Percentiles rank a stretch among this genome's conserved stretches.
Evolutionary conservation across 2,329 filamentous ascomycete genomes (phyloP).

Genomic region (Xylaria polymorpha): DNA sequence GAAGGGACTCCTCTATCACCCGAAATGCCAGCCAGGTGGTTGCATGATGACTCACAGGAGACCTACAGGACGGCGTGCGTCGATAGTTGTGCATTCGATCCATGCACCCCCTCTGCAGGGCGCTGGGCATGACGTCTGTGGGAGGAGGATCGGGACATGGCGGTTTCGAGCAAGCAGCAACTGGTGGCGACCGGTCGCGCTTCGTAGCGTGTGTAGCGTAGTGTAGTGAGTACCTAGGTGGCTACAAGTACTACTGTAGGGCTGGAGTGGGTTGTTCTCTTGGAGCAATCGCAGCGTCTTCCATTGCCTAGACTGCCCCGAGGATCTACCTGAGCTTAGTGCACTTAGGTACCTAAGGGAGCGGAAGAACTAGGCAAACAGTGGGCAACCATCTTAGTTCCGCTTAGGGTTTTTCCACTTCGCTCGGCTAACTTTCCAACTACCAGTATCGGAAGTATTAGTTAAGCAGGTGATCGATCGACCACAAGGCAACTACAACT

Average conservation of each 20-base stretch:
- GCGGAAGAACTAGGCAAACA: constrained; percentile 31
- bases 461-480: not conserved
- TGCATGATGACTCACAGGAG: constrained; percentile 46
- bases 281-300: too few species aligned
- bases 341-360: not conserved
- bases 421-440: constrained; percentile 18
- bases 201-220: not conserved
- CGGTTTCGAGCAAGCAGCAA: not conserved
- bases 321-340: too few species aligned
- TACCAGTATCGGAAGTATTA: not conserved
- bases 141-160: constrained; percentile 20
- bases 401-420: constrained; percentile 34
- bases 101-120: constrained; percentile 41
- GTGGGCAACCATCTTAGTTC: not conserved
- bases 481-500: not conserved
- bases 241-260: constrained; percentile 16
- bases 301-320: too few species aligned
- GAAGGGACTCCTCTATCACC: constrained; percentile 24
- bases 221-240: not conserved
- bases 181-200: not conserved
- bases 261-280: constrained; percentile 32
- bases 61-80: constrained; percentile 45
- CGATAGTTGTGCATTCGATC: constrained; percentile 36
- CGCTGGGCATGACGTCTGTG: constrained; percentile 45
- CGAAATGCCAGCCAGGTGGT: constrained; percentile 19